Percentiles rank a stretch among this genome's conserved stretches.
phyloP scores from a whole-genome alignment of 108 stramenopile species.

The Aurantiochytrium sp. region DNA sequence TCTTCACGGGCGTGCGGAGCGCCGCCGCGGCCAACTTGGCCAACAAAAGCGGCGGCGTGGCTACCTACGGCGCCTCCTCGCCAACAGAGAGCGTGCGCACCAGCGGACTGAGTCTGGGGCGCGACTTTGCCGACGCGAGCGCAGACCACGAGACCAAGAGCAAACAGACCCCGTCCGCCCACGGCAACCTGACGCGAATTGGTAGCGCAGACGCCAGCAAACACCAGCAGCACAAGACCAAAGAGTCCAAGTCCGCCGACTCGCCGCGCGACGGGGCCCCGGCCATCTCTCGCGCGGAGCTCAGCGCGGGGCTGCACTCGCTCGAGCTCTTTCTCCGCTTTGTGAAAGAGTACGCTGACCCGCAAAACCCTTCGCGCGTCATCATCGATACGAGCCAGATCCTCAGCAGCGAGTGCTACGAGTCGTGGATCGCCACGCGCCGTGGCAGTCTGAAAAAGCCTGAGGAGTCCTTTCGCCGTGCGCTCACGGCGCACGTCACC shows the following conservation, averaged over 20 bases:
- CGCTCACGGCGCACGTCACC: background rate
- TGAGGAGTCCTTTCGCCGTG: constrained; percentile 17
- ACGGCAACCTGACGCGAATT: too few species aligned
- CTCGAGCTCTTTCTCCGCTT: constrained; percentile 11
- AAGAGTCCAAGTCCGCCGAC: background rate
- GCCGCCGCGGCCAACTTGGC: too few species aligned
- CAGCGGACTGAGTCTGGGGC: background rate
- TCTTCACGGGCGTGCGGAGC: too few species aligned
- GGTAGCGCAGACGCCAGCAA: background rate
- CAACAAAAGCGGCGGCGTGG: too few species aligned
- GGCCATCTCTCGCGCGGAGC: background rate
- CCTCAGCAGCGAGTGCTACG: constrained; percentile 1
- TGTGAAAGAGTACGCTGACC: background rate
- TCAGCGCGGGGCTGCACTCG: background rate
- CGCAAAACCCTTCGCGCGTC: background rate
- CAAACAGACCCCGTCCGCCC: too few species aligned
- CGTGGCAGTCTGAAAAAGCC: background rate
- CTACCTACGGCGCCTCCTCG: background rate
- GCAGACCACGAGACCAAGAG: background rate
- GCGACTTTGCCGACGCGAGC: background rate
- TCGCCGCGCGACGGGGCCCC: background rate
- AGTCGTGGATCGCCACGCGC: background rate
- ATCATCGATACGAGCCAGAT: constrained; percentile 5
- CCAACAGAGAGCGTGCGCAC: background rate
- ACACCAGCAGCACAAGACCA: too few species aligned